These are phyloP conservation scores for Pezicula rhizophila DNA, from an alignment of 2,329 filamentous ascomycete species.

Conservation along the genomic window DNA sequence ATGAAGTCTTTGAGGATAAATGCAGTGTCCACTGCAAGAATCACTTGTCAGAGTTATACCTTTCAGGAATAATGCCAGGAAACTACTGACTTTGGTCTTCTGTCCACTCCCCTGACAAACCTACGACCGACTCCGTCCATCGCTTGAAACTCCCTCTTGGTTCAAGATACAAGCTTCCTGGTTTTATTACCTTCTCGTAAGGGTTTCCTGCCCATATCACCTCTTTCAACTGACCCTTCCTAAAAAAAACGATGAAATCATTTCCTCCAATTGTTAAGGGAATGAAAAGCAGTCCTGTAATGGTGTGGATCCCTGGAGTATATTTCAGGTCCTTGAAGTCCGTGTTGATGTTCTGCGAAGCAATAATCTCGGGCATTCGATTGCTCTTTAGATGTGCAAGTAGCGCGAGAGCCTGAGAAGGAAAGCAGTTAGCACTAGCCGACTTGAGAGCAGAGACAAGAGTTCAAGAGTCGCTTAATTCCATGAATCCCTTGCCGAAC, in stretches of 20 bases:
- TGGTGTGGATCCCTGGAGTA: constrained; percentile 1
- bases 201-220: constrained; percentile 19
- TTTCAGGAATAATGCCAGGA: not conserved
- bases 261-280: constrained; percentile 11
- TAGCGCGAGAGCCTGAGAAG: constrained; percentile 9
- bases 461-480: no score
- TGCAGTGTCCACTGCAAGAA: constrained; percentile 15
- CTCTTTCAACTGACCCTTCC: constrained; percentile 15
- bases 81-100: constrained; percentile 14
- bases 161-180: constrained; percentile 11
- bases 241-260: constrained; percentile 19
- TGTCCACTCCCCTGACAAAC: constrained; percentile 17
- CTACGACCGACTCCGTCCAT: constrained; percentile 17
- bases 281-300: constrained; percentile 16
- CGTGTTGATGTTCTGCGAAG: constrained; percentile 11
- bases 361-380: constrained; percentile 8
- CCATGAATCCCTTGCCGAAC: no score
- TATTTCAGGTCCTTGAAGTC: constrained; percentile 13
- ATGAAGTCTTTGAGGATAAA: constrained; percentile 16
- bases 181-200: constrained; percentile 11
- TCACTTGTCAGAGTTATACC: not conserved
- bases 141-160: constrained; percentile 15
- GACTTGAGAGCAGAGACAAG: no score
- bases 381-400: constrained; percentile 14
- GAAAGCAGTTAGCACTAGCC: no score